Conservation (phyloP, 148 eudicot genomes). For the Cornus kousa region DNA sequence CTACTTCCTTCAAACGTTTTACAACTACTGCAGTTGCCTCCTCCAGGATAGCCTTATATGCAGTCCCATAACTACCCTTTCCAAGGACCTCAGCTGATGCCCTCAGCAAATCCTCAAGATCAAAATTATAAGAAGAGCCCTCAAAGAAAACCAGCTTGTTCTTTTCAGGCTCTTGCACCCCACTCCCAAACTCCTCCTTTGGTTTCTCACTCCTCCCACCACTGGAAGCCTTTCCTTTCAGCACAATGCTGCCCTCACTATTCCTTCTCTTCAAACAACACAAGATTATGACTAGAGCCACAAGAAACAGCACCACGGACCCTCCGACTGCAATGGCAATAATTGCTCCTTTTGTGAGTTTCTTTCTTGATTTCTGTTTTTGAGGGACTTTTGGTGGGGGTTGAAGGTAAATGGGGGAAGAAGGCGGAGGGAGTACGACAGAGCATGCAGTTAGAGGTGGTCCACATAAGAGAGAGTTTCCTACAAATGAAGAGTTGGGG, state of each 20-base stretch:
- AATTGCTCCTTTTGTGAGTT: slow-evolving; percentile 23
- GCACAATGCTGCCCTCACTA: slow-evolving; percentile 17
- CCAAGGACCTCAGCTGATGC: slow-evolving; percentile 57
- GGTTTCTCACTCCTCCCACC: slow-evolving; percentile 33
- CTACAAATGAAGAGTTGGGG: slow-evolving; percentile 31
- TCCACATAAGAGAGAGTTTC: slow-evolving; percentile 36
- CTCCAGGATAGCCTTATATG: slow-evolving; percentile 56
- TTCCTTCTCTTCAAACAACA: slow-evolving; percentile 29
- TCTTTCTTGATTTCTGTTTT: slow-evolving; percentile 17
- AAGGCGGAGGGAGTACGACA: slow-evolving; percentile 14
- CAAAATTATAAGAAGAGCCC: slow-evolving; percentile 41
- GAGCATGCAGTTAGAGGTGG: slow-evolving; percentile 28
- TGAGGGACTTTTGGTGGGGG: slow-evolving; percentile 19
- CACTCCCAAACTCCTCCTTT: slow-evolving; percentile 43
- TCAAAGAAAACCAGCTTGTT: slow-evolving; percentile 52
- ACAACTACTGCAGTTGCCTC: slow-evolving; percentile 56
- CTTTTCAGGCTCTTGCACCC: slow-evolving; percentile 44
- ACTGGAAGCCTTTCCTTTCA: slow-evolving; percentile 26
- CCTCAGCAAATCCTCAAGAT: slow-evolving; percentile 54
- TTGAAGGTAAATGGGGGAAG: slow-evolving; percentile 13
- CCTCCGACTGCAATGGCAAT: slow-evolving; percentile 45
- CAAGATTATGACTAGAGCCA: slow-evolving; percentile 14
- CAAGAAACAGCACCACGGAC: slow-evolving; percentile 18
- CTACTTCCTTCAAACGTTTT: slow-evolving; percentile 50
- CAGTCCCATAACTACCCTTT: slow-evolving; percentile 53